Conservation (phyloP, 306 rosid genomes). For the Erythrophleum fordii region DNA sequence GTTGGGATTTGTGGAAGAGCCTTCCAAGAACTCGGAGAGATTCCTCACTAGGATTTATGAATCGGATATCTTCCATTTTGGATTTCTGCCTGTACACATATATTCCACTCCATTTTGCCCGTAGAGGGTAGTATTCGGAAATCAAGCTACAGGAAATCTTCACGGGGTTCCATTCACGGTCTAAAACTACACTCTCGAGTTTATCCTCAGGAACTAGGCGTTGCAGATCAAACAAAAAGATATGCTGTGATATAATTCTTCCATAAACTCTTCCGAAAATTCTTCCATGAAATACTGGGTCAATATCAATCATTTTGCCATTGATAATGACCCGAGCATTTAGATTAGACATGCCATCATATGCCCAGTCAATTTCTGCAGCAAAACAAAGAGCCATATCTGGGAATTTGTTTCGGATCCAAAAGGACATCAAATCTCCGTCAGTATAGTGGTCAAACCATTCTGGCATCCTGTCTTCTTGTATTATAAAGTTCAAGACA, state of each 20-base stretch:
- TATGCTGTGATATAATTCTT: not conserved
- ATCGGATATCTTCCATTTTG: not conserved
- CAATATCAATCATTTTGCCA: not conserved
- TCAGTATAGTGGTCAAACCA: not conserved
- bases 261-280: not conserved
- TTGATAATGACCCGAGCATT: not conserved
- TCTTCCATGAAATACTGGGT: no score
- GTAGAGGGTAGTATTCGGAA: no score
- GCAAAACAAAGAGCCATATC: not conserved
- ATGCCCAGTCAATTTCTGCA: not conserved
- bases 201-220: not conserved
- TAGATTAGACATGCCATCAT: no score
- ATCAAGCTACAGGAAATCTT: not conserved
- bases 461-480: not conserved
- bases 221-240: not conserved
- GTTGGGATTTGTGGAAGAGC: not conserved
- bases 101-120: not conserved
- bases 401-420: not conserved
- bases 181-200: not conserved
- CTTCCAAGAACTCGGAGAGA: not conserved
- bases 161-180: not conserved
- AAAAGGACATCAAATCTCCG: not conserved
- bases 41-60: not conserved
- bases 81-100: not conserved
- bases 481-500: not conserved